These are phyloP conservation scores for Phytophthora syringae DNA, from an alignment of 352 stramenopile genomes.

Conservation along the genomic window DNA sequence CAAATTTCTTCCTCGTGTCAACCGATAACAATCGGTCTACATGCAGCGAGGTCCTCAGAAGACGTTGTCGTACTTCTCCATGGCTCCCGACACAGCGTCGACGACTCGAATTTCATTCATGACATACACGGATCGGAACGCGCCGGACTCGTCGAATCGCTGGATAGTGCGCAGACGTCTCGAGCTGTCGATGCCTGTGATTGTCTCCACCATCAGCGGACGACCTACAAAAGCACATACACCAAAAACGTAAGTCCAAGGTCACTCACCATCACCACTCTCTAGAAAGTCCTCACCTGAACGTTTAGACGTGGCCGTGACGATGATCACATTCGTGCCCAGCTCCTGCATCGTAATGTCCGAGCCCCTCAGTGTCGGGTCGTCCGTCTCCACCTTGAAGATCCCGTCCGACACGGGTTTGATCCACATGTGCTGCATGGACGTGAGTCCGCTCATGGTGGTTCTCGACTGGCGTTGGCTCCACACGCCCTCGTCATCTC, in stretches of 20 bases:
- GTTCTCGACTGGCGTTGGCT: slow-evolving; percentile 86
- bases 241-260: background rate
- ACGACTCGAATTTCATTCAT: slow-evolving; percentile 89
- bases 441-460: slow-evolving; percentile 85
- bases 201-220: slow-evolving; percentile 86
- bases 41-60: slow-evolving; percentile 68
- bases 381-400: slow-evolving; percentile 88
- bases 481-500: slow-evolving; percentile 87
- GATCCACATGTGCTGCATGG: slow-evolving; percentile 91
- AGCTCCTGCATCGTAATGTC: slow-evolving; percentile 91
- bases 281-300: slow-evolving; percentile 63
- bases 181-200: slow-evolving; percentile 84
- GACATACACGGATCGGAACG: slow-evolving; percentile 89
- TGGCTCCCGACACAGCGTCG: slow-evolving; percentile 85
- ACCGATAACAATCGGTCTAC: no score
- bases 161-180: slow-evolving; percentile 84
- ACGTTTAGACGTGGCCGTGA: slow-evolving; percentile 88
- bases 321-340: slow-evolving; percentile 80
- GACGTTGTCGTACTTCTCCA: slow-evolving; percentile 89
- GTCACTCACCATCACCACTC: background rate
- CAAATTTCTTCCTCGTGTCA: background rate
- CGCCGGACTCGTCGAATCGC: slow-evolving; percentile 86
- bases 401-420: slow-evolving; percentile 88
- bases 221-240: slow-evolving; percentile 42
- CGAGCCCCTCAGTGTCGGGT: slow-evolving; percentile 73